phyloP scores from a whole-genome alignment of 148 eudicot species.

The Silene latifolia region DNA sequence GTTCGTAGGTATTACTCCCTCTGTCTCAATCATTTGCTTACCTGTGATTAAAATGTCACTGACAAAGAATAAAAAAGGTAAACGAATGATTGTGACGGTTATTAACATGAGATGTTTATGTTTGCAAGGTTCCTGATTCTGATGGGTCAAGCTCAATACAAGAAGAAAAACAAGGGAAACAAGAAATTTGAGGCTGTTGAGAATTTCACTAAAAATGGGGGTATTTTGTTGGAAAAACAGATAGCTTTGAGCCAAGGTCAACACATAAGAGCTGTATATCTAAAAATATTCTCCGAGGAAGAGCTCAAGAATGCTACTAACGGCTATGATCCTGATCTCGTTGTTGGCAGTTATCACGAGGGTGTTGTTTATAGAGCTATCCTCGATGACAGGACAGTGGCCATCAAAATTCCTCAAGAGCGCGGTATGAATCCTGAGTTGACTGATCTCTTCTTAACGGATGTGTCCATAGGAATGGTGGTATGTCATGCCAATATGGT shows the following conservation, averaged over 20 bases:
- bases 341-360: constrained; percentile 16
- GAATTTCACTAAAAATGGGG: constrained; percentile 14
- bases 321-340: constrained; percentile 4
- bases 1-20: too few species aligned
- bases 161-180: too few species aligned
- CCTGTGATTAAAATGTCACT: too few species aligned
- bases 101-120: too few species aligned
- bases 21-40: too few species aligned
- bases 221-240: constrained; percentile 7
- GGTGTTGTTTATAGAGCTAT: constrained; percentile 22
- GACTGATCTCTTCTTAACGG: constrained; percentile 17
- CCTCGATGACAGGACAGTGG: constrained; percentile 17
- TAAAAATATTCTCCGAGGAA: constrained; percentile 3
- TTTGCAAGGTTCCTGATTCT: too few species aligned
- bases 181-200: neutral
- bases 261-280: neutral
- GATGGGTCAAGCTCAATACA: too few species aligned
- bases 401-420: constrained; percentile 4
- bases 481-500: constrained; percentile 19
- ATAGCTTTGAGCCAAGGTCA: constrained; percentile 10
- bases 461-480: constrained; percentile 14
- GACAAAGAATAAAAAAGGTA: too few species aligned
- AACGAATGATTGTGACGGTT: too few species aligned
- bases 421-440: neutral
- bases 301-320: constrained; percentile 17